phyloP scores from a whole-genome alignment of 345 rosid species.

The Schrenkiella parvula region DNA sequence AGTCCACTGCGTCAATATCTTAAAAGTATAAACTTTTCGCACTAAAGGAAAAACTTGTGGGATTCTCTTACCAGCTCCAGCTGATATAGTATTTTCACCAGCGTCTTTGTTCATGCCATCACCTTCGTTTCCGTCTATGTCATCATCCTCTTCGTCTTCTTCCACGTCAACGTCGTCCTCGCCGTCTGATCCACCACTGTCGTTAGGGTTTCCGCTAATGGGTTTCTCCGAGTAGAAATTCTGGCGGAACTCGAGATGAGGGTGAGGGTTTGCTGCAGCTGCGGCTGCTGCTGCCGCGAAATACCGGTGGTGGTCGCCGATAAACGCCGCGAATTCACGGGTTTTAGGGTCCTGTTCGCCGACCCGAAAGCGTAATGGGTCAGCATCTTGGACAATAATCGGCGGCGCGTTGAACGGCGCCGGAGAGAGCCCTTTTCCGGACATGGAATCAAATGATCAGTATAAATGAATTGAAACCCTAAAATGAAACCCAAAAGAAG shows the following conservation, averaged over 20 bases:
- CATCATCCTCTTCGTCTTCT: constrained; percentile 34
- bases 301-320: constrained; percentile 34
- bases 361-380: constrained; percentile 38
- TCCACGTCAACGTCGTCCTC: constrained; percentile 28
- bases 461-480: not conserved
- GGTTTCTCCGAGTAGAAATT: constrained; percentile 33
- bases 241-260: constrained; percentile 28
- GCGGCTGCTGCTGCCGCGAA: constrained; percentile 35
- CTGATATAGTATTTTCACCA: constrained; percentile 16
- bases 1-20: constrained; percentile 22
- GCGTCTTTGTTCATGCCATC: constrained; percentile 23
- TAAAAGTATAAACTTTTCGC: constrained; percentile 1
- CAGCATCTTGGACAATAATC: constrained; percentile 33
- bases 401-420: constrained; percentile 19
- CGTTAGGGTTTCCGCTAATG: constrained; percentile 12
- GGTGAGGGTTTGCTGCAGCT: constrained; percentile 29
- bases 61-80: constrained; percentile 28
- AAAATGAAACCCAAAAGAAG: not conserved
- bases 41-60: not conserved
- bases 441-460: constrained; percentile 18
- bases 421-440: constrained; percentile 27
- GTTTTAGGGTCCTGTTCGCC: constrained; percentile 33
- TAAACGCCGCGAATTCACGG: constrained; percentile 32
- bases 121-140: constrained; percentile 28
- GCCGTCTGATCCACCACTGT: constrained; percentile 38